Evolutionary conservation across 2,329 filamentous ascomycete genomes (phyloP).

Genomic region (Fusarium protoensiforme): DNA sequence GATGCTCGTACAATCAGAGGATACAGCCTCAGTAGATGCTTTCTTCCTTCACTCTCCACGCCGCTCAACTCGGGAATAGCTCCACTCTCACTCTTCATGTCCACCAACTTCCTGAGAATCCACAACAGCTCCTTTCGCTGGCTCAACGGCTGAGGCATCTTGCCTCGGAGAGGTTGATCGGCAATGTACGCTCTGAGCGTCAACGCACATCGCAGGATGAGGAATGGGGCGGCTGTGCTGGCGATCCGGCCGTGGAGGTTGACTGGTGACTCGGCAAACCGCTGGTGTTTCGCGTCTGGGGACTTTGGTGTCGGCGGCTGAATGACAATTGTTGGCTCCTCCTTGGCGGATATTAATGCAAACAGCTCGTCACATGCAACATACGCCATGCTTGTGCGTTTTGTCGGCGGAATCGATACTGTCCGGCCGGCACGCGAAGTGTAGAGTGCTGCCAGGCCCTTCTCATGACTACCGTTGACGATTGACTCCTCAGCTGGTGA

Average conservation of each 20-base stretch:
- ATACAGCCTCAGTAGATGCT: conserved; percentile 84
- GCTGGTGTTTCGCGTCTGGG: conserved; percentile 43
- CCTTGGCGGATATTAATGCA: conserved; percentile 66
- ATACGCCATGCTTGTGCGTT: conserved; percentile 79
- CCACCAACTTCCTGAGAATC: conserved; percentile 73
- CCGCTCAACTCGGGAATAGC: conserved; percentile 70
- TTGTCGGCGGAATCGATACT: conserved; percentile 71
- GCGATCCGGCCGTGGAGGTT: conserved; percentile 71
- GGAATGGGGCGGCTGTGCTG: conserved; percentile 79
- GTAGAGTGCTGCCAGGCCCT: conserved; percentile 70
- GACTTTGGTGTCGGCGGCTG: conserved; percentile 59
- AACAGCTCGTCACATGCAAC: conserved; percentile 85
- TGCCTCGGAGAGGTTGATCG: conserved; percentile 89
- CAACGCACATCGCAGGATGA: conserved; percentile 84
- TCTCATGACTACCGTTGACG: conserved; percentile 58
- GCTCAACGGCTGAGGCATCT: conserved; percentile 86
- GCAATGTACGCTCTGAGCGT: conserved; percentile 87
- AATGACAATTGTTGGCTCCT: conserved; percentile 48
- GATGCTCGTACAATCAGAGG: conserved; percentile 77
- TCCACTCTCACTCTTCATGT: conserved; percentile 74
- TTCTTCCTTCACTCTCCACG: conserved; percentile 69
- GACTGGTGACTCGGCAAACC: conserved; percentile 35
- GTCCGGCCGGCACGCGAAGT: conserved; percentile 77
- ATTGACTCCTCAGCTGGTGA: conserved; percentile 64
- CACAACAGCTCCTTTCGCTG: conserved; percentile 83